Base-by-base conservation (phyloP, 2,329 filamentous ascomycete species). In the Claviceps monticola region DNA sequence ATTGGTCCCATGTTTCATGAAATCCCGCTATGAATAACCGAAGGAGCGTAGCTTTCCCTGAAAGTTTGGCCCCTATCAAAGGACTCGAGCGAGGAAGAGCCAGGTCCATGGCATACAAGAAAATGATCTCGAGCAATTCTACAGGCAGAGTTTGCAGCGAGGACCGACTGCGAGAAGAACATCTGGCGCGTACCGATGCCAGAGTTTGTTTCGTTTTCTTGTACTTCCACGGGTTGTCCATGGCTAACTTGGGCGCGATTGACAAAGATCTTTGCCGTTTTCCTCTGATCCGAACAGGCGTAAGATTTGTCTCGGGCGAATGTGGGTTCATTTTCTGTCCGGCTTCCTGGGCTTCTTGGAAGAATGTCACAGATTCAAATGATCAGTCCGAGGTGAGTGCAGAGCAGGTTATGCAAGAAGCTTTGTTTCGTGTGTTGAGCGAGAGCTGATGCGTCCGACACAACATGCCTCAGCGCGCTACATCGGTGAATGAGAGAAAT, bases 81-180 rank as follows among this genome's bases (percentile, higher is more conserved):
- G 61, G 69, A 49, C 68, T 73, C 48, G 70, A 66, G 5, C 64
- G 67, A 0, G 75, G 68, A 1, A 81, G 65, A 49, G 71, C 66
- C 46, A 74, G 55, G 55, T 76, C 79, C 54, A 64, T 60, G 48
- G 75, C 78, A 50, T 73, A 62, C 55, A 75, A 61, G 51, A 79
- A 71, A 47, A 81, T 77, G 36, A 55, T 66, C 58, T 79, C 74
- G 13, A 80, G 67, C 23, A 80, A 65, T 60, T 80, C 78, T 6
- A 71, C 59, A 0, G 78, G 78, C 8, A 80, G 62, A 34, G 58
- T 58, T 48, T 68, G 62, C 21, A 70, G 57, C 11, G 46, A 59
- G 4, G 58, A 50, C 16, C 62, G 61, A 26, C 51, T 57, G 21
- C 61, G 61, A 13, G 56, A 51, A 14, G 59, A 52, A 44, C 63